Percentiles rank a stretch among this genome's conserved stretches.
These are phyloP conservation scores for Allium cepa DNA, from an alignment of 106 monocot species.

Conservation along the genomic window DNA sequence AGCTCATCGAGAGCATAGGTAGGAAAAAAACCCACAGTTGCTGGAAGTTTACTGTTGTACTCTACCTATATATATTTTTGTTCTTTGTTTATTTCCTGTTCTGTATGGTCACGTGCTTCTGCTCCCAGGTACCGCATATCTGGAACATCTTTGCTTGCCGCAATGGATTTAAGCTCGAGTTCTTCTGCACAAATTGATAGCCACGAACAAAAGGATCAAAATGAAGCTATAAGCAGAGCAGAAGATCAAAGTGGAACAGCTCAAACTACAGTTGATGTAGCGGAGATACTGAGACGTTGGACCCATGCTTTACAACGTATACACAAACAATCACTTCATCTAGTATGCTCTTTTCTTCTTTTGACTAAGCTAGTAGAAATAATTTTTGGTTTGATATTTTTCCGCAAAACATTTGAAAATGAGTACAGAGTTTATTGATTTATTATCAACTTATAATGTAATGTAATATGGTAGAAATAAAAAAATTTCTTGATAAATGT, in stretches of 20 bases:
- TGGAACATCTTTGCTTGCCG: constrained; percentile 87
- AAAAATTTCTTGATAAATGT: too few species aligned
- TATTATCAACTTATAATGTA: too few species aligned
- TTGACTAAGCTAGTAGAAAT: background rate
- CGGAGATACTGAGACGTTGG: constrained; percentile 97
- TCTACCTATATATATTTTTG: background rate
- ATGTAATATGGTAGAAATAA: too few species aligned
- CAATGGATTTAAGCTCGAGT: constrained; percentile 76
- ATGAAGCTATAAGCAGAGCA: constrained; percentile 28
- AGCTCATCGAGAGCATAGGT: constrained; percentile 99
- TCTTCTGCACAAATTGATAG: constrained; percentile 28
- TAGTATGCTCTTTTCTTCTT: constrained; percentile 31
- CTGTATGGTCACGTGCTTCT: background rate
- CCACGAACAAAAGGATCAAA: constrained; percentile 33
- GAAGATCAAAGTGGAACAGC: constrained; percentile 76
- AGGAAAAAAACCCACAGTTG: background rate
- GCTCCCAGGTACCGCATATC: constrained; percentile 92
- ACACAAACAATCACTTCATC: constrained; percentile 90
- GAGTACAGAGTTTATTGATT: too few species aligned
- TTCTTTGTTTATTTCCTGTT: background rate
- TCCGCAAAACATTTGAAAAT: too few species aligned
- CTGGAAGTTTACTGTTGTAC: too few species aligned
- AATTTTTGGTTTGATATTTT: too few species aligned
- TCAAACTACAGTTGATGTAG: constrained; percentile 86
- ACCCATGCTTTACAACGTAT: constrained; percentile 97